phyloP scores from a whole-genome alignment of 192 early-diverging fungal genomes.

The Phycomyces blakesleeanus region DNA sequence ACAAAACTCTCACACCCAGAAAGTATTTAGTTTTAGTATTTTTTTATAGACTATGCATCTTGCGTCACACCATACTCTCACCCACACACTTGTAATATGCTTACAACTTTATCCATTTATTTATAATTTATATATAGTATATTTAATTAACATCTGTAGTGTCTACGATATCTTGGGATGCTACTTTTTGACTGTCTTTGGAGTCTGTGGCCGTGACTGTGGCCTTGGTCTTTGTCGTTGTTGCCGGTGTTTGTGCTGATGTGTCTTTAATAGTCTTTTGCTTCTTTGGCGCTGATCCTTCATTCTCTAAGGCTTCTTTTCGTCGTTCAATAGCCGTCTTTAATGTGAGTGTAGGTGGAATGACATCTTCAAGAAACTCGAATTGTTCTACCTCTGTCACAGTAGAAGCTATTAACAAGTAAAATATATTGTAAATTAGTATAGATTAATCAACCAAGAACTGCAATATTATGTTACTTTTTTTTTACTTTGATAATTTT shows the following conservation, averaged over 20 bases:
- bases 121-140: too few relatives aligned
- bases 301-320: constrained; percentile 32
- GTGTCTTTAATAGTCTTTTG: neutral
- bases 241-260: too few relatives aligned
- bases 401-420: constrained; percentile 16
- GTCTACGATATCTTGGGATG: too few relatives aligned
- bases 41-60: neutral
- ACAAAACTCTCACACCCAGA: neutral
- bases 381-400: constrained; percentile 36
- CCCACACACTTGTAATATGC: neutral
- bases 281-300: constrained; percentile 14
- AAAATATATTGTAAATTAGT: neutral
- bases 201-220: too few relatives aligned
- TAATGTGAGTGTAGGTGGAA: constrained; percentile 45
- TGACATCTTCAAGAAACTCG: constrained; percentile 41
- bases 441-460: too few relatives aligned
- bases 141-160: too few relatives aligned
- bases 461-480: neutral
- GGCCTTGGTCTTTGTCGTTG: too few relatives aligned
- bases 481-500: neutral
- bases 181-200: too few relatives aligned
- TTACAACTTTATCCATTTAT: too few relatives aligned
- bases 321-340: constrained; percentile 39
- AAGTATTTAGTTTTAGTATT: neutral
- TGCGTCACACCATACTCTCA: neutral